phyloP scores from a whole-genome alignment of 176 grass and related monocot genomes.

The Sorghum bicolor region DNA sequence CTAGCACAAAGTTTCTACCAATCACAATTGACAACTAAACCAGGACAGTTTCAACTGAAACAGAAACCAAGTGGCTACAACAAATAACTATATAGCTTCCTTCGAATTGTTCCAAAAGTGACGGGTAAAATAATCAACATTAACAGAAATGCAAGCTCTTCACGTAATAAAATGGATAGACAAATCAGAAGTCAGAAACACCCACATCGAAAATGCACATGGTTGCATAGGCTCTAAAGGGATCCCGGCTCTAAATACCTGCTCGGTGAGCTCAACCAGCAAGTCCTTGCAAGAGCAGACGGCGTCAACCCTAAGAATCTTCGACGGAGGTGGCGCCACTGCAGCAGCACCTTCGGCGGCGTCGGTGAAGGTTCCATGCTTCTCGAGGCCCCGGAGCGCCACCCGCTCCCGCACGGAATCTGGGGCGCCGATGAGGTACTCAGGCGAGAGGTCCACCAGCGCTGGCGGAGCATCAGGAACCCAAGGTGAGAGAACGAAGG shows the following conservation, averaged over 20 bases:
- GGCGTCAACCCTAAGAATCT: conserved; percentile 17
- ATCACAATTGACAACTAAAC: too few species aligned
- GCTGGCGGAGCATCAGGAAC: too few species aligned
- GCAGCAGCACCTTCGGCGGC: not conserved
- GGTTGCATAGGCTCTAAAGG: too few species aligned
- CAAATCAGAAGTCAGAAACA: not conserved
- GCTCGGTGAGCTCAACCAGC: conserved; percentile 5
- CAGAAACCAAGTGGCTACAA: too few species aligned
- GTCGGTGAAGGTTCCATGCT: not conserved
- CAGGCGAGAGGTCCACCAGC: too few species aligned
- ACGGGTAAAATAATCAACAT: not conserved
- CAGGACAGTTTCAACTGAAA: too few species aligned
- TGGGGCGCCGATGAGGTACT: too few species aligned
- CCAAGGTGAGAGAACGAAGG: too few species aligned
- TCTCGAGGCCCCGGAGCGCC: conserved; percentile 24
- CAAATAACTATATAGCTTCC: not conserved
- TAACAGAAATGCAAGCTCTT: not conserved
- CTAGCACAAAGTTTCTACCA: too few species aligned
- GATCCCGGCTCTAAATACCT: not conserved
- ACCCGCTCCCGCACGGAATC: conserved; percentile 40
- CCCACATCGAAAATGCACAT: too few species aligned
- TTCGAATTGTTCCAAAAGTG: not conserved
- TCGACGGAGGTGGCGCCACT: not conserved
- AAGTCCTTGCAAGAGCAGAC: conserved; percentile 18
- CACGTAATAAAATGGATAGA: not conserved